Evolutionary conservation across 2,329 filamentous ascomycete species (phyloP), one percentile per base, ranked within the genome.

Genomic region (Xylaria sp.): DNA sequence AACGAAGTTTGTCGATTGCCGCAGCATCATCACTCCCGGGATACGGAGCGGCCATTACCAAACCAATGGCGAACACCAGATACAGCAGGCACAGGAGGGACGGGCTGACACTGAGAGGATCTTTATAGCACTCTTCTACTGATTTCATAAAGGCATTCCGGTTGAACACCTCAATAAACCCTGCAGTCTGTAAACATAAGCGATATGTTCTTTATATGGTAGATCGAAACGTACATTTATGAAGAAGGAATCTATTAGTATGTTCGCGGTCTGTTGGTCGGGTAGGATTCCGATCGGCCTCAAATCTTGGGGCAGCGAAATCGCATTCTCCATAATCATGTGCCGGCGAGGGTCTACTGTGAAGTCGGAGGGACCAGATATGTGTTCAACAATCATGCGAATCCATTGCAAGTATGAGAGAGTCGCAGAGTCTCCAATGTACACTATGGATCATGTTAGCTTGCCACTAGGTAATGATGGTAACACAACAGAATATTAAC

Each of bases 401-500:
- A 91, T 84, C 53, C 88, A 79, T 65, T 90, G 86, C 2, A 91
- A 79, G 72, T 87, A 90, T 0, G 88, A 88, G 5, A 90, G 79
- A 0, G 87, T 87, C 0, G 88, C 87, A 1, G 89, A 88, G 71
- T 90, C 87, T n/a, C 89, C 88, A 69, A 90, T 82, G 69, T 90
- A 90, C 27, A 88, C 86, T 87, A 55, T 27, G 51, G 23, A 42
- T n/a, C 9, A 54, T 16, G 60, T 68, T n/a, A 68, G 58, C 67
- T 44, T 63, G 59, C 35, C 5, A 32, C n/a, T 42, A n/a, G 59
- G 6, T 23, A 4, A 32, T 18, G 3, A 57, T 9, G 25, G 47
- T 27, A 1, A 12, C 25, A 48, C 2, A 44, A 50, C 8, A 13
- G n/a, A 37, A 6, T n/a, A 44, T 29, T 25, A 21, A 48, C 8